Evolutionary conservation across 1,139 yeast genomes (phyloP).

Genomic region (Candida sp.): DNA sequence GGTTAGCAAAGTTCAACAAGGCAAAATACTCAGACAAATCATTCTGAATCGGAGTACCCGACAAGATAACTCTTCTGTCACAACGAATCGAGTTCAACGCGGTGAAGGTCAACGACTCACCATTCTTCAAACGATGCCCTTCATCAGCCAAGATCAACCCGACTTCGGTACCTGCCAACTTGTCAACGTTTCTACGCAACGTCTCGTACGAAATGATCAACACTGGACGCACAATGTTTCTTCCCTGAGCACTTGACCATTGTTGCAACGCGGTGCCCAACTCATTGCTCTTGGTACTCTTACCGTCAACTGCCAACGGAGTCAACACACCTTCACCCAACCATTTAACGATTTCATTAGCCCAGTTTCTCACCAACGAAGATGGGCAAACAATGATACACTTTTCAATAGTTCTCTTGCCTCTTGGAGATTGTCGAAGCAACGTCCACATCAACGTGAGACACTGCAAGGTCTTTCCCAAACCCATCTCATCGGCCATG

Average conservation of each 20-base stretch:
- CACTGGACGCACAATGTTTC: slow-evolving; percentile 92
- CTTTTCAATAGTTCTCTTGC: slow-evolving; percentile 82
- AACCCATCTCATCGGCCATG: slow-evolving; percentile 99
- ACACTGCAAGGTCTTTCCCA: slow-evolving; percentile 96
- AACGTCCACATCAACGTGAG: slow-evolving; percentile 94
- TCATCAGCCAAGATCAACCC: slow-evolving; percentile 95
- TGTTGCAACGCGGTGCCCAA: slow-evolving; percentile 71
- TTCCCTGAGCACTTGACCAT: slow-evolving; percentile 92
- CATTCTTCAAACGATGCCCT: slow-evolving; percentile 95
- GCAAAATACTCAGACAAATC: slow-evolving; percentile 97
- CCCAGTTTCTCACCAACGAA: slow-evolving; percentile 95
- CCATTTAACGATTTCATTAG: slow-evolving; percentile 96
- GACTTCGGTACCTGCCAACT: slow-evolving; percentile 76
- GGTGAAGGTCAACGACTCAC: slow-evolving; percentile 91
- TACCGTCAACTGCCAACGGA: slow-evolving; percentile 94
- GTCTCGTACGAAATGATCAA: slow-evolving; percentile 97
- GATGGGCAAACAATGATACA: slow-evolving; percentile 97
- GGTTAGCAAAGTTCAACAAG: slow-evolving; percentile 89
- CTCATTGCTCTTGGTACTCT: slow-evolving; percentile 67
- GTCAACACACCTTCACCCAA: slow-evolving; percentile 89
- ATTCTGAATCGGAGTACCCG: slow-evolving; percentile 98
- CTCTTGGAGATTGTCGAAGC: slow-evolving; percentile 88
- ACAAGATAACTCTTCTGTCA: slow-evolving; percentile 86
- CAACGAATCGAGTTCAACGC: slow-evolving; percentile 85
- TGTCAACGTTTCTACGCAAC: slow-evolving; percentile 81